Evolutionary conservation across 2,329 filamentous ascomycete species (phyloP), one percentile per base, ranked within the genome.

Genomic region (Aplosporella prunicola): DNA sequence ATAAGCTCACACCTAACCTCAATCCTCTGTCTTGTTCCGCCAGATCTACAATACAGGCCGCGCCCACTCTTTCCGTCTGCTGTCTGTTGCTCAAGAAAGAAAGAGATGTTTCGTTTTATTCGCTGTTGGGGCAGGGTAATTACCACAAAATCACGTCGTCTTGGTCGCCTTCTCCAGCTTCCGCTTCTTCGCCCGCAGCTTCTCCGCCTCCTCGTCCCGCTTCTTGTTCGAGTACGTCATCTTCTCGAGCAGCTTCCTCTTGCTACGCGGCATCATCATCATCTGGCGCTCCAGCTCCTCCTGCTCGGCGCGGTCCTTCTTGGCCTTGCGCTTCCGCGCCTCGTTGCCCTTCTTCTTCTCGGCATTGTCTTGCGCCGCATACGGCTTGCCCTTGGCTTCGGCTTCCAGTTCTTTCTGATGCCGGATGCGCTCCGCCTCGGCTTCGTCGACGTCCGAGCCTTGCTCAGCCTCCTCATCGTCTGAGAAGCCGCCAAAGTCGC

Each of bases 211-310:
- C 17, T 78, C 82, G 49, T 89, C 89, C 70, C 86, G 84, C 73
- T 91, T 88, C 66, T 81, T 88, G 64, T 95, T 94, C 45, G 79
- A 87, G 64, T 93, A 93, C 56, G 87, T 73, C 85, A 98, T 98
- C 69, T 95, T 91, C 70, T 96, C 91, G 49, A 89, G 82, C 53
- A 95, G 68, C 78, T 95, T 95, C 53, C 91, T 74, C 78, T 96
- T 98, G 76, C 93, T 91, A 63, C 93, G 84, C 62, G 82, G 84
- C 70, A 96, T 80, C 91, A 98, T 98, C 68, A 93, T 91, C 76
- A 94, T 95, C 59, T 85, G 81, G 45, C 89, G 74, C 62, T 94
- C 87, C 41, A 93, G 63, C 52, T 96, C 88, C 62, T 96, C 91
- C 4, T 82, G 79, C 56, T 91, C 83, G 52, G 73, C 66, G 46